These are phyloP conservation scores for Ogataea philodendri DNA, from an alignment of 805 yeast genomes.

Conservation along the genomic window DNA sequence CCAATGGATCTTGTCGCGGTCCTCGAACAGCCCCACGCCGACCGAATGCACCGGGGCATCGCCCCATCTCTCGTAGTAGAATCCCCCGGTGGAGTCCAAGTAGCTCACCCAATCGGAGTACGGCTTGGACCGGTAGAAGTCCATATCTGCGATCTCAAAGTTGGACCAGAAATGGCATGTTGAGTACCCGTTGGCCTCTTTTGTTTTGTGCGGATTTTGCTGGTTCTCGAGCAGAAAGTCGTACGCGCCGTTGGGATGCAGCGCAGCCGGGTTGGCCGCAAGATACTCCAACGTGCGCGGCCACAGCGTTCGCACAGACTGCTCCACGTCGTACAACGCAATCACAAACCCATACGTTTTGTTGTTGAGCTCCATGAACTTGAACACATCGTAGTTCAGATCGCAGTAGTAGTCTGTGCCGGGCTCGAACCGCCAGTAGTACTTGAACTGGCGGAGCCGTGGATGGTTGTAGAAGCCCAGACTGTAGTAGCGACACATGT, in stretches of 20 bases:
- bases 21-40: conserved; percentile 71
- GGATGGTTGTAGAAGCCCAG: conserved; percentile 64
- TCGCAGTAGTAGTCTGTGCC: conserved; percentile 64
- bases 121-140: conserved; percentile 68
- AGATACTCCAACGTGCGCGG: conserved; percentile 63
- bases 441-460: conserved; percentile 55
- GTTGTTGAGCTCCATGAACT: conserved; percentile 62
- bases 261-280: conserved; percentile 52
- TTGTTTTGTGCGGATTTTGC: conserved; percentile 47
- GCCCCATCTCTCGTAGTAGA: conserved; percentile 91
- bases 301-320: conserved; percentile 64
- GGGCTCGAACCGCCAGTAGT: conserved; percentile 85
- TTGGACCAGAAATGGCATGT: conserved; percentile 89
- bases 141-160: conserved; percentile 83
- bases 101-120: conserved; percentile 61
- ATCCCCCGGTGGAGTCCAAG: conserved; percentile 71
- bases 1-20: conserved; percentile 72
- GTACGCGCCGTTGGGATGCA: conserved; percentile 53
- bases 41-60: conserved; percentile 88
- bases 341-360: conserved; percentile 75
- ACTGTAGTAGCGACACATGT: conserved; percentile 82
- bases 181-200: conserved; percentile 44
- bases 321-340: conserved; percentile 66
- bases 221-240: conserved; percentile 51
- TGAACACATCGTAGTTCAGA: conserved; percentile 73